Evolutionary conservation across 257 asterid species (phyloP).

Genomic region (Plantago elongata): DNA sequence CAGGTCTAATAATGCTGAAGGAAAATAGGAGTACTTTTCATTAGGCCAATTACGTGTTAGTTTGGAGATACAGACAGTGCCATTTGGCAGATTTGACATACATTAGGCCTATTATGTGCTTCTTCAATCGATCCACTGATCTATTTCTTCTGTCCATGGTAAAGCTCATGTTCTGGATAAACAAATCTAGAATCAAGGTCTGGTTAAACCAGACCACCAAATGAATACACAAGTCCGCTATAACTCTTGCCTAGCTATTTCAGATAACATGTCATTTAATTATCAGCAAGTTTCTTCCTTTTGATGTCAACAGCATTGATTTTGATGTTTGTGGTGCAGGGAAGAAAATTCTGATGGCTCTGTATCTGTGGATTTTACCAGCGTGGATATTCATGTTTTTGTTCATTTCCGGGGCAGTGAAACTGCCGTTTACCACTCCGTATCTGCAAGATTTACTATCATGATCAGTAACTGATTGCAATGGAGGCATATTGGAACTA

Average conservation of each 20-base stretch:
- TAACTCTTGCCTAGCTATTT: neutral
- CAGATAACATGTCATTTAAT: neutral
- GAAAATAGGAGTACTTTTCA: neutral
- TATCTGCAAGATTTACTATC: slow-evolving; percentile 49
- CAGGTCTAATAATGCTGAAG: neutral
- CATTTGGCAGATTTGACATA: too few relatives aligned
- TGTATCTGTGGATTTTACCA: slow-evolving; percentile 56
- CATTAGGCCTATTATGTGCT: too few relatives aligned
- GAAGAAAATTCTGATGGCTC: slow-evolving; percentile 45
- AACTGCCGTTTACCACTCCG: slow-evolving; percentile 45
- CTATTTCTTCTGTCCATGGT: too few relatives aligned
- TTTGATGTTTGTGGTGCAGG: slow-evolving; percentile 36
- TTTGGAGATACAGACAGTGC: too few relatives aligned
- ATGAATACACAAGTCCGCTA: too few relatives aligned
- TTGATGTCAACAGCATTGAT: neutral
- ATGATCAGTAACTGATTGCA: slow-evolving; percentile 16
- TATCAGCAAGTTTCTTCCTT: neutral
- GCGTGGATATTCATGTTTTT: slow-evolving; percentile 56
- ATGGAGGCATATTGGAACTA: neutral
- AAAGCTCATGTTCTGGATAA: too few relatives aligned
- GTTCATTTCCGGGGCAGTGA: slow-evolving; percentile 50
- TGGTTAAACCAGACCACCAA: too few relatives aligned
- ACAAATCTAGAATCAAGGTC: too few relatives aligned
- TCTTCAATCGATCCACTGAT: too few relatives aligned
- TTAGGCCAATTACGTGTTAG: neutral